Conservation (phyloP, 495 filamentous ascomycete genomes). For the Pyrenula massariospora region DNA sequence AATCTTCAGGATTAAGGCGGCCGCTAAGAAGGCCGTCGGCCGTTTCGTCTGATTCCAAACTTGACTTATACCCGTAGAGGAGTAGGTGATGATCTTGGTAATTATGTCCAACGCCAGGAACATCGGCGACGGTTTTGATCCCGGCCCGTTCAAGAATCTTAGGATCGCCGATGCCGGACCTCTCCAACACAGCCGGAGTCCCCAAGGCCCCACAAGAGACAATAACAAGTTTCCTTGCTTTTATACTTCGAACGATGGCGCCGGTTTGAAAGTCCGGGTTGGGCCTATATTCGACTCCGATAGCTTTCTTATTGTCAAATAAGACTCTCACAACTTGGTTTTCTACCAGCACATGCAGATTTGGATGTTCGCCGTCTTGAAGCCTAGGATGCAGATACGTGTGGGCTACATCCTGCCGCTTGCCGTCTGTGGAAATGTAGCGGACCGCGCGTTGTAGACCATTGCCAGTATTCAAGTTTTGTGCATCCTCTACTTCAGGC, state of each 20-base stretch:
- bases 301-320: conserved; percentile 32
- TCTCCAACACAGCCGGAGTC: conserved; percentile 18
- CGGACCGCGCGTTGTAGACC: conserved; percentile 9
- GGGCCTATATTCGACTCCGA: conserved; percentile 27
- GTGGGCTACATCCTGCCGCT: conserved; percentile 31
- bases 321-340: conserved; percentile 37
- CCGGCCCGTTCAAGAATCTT: conserved; percentile 14
- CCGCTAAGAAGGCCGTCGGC: conserved; percentile 23
- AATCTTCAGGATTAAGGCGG: conserved; percentile 14
- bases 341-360: conserved; percentile 40
- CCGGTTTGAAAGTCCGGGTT: conserved; percentile 10
- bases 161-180: conserved; percentile 15
- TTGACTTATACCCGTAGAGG: conserved; percentile 16
- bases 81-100: conserved; percentile 38
- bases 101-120: conserved; percentile 35
- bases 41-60: conserved; percentile 20
- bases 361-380: conserved; percentile 29
- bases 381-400: conserved; percentile 32
- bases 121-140: conserved; percentile 12
- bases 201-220: conserved; percentile 15
- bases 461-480: conserved; percentile 9
- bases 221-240: conserved; percentile 17
- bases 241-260: conserved; percentile 1
- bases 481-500: conserved; percentile 11
- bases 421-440: conserved; percentile 26